Conservation (phyloP, 2,329 filamentous ascomycete species). For the Fulvia fulva region DNA sequence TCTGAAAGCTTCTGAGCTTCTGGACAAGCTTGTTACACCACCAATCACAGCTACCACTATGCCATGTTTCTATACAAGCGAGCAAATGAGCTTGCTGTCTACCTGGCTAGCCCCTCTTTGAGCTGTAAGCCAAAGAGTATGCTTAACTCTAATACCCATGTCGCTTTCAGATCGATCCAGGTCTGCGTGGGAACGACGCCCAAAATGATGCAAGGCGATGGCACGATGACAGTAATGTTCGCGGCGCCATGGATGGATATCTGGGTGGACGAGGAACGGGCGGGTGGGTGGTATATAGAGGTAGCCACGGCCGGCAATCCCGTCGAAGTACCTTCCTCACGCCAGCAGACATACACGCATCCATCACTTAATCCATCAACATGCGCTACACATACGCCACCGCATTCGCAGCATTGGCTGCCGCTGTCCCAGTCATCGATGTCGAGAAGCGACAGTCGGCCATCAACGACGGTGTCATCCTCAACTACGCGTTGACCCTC, state of each 20-base stretch:
- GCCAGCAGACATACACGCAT: neutral
- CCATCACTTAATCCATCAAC: neutral
- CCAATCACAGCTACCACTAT: neutral
- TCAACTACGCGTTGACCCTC: constrained; percentile 44
- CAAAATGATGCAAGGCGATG: neutral
- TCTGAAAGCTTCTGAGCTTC: neutral
- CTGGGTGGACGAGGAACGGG: neutral
- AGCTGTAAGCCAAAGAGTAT: constrained; percentile 7
- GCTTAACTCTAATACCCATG: constrained; percentile 9
- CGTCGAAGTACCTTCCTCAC: neutral
- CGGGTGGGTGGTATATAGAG: neutral
- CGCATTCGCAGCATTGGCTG: constrained; percentile 19
- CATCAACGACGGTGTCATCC: constrained; percentile 27
- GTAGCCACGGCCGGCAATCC: neutral
- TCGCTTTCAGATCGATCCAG: neutral
- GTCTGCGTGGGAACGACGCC: neutral
- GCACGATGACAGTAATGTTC: neutral
- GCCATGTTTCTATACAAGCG: neutral
- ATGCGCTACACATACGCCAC: constrained; percentile 21
- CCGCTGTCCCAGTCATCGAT: constrained; percentile 16
- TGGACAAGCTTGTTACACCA: neutral
- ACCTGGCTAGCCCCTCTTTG: neutral
- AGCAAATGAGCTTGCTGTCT: neutral
- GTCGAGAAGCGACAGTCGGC: constrained; percentile 18
- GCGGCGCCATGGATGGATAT: neutral